Conservation (phyloP, 2,329 filamentous ascomycete genomes). For the Alternaria longipes region DNA sequence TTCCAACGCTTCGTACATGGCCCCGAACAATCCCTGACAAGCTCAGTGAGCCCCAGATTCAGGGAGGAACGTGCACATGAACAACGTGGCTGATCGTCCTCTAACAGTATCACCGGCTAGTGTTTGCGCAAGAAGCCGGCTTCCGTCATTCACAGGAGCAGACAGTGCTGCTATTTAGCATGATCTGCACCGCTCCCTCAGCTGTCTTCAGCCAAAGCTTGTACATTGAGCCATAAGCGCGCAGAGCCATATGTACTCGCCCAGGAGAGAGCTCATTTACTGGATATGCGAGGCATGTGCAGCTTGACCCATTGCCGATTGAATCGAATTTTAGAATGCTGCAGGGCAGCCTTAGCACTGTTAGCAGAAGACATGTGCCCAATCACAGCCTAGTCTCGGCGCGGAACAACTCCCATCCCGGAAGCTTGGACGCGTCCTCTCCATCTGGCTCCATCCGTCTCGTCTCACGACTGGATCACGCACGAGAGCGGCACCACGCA, state of each 20-base stretch:
- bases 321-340: constrained; percentile 5
- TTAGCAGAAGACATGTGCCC: neutral
- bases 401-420: constrained; percentile 3
- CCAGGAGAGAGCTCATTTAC: constrained; percentile 4
- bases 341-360: constrained; percentile 12
- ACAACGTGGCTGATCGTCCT: constrained; percentile 18
- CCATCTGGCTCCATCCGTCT: constrained; percentile 1
- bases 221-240: neutral
- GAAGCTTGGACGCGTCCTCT: constrained; percentile 3
- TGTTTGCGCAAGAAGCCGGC: constrained; percentile 1
- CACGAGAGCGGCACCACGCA: constrained; percentile 13
- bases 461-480: constrained; percentile 10
- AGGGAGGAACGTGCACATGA: constrained; percentile 11
- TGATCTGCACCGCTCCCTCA: neutral
- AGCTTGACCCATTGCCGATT: constrained; percentile 7
- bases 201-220: neutral
- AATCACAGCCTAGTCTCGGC: constrained; percentile 4
- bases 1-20: neutral
- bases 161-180: neutral
- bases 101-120: neutral
- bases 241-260: neutral
- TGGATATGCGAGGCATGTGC: constrained; percentile 3
- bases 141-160: neutral
- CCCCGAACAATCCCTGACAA: constrained; percentile 10
- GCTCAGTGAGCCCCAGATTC: constrained; percentile 6